Base-by-base conservation (phyloP, 352 stramenopile species). In the Phytophthora lateralis region DNA sequence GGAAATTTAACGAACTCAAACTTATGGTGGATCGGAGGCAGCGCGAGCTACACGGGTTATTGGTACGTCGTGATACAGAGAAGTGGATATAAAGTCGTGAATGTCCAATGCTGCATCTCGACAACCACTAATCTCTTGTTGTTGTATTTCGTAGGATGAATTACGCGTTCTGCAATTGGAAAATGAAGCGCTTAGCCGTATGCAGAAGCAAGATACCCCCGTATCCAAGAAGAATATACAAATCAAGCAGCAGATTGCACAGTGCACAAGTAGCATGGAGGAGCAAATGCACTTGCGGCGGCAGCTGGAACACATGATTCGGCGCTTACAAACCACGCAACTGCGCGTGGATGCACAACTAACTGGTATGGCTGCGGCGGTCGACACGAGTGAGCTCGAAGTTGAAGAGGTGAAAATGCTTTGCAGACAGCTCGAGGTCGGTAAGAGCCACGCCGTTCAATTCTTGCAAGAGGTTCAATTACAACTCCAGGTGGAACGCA, bases 1-100 rank as follows among this genome's bases (percentile, higher is more conserved):
- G 84, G 27, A 91, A 91, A 67, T 95, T 85, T 60, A 95, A 95
- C 35, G 85, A 95, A 34, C 73, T 86, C 38, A 90, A 90, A 59
- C 78, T 89, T 17, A 66, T 80, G 48, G 78, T 78, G 4, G 84
- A 91, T 32, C 62, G 74, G 14, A 76, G 71, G 29, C 81, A 95
- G 34, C 73, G 78, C 11, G 85, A 95, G 45, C 70, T 95, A 34
- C 77, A 83, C 54, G 32, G 47, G 10, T 53, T 94, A 4, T 59
- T 90, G 68, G 80, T 88, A 64, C 38, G 38, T 52, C 20, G 17
- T 2, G 37, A 42, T 20, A 11, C 37, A 42, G 6, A 20, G 10
- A 38, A 32, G 8, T 32, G 7, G 27, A 11, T 32, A 32, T 29
- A 32, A 32, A 32, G 27, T 32, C 2, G 27, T 30, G 6, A n/a